Evolutionary conservation across 2,329 filamentous ascomycete genomes (phyloP).

Genomic region (Ophiosphaerella herpotricha): DNA sequence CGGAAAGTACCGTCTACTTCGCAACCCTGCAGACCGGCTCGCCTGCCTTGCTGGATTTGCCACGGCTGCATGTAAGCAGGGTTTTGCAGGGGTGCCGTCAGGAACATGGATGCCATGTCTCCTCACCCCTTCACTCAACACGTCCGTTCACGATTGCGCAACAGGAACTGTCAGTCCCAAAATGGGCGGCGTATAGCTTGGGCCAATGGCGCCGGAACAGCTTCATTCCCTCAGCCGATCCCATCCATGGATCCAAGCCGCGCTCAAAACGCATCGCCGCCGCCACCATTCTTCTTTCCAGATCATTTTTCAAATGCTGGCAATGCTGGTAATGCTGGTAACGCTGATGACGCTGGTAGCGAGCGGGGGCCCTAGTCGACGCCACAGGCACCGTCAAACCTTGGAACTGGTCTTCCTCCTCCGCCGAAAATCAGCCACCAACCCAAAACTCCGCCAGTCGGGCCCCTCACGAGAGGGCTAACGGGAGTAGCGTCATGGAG

Average conservation of each 20-base stretch:
- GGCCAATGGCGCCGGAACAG: background rate
- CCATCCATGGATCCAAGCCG: background rate
- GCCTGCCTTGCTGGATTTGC: slow-evolving; percentile 16
- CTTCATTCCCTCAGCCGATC: background rate
- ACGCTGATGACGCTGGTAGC: slow-evolving; percentile 1
- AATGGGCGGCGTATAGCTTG: background rate
- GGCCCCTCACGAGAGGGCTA: slow-evolving; percentile 1
- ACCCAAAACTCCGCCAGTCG: slow-evolving; percentile 14
- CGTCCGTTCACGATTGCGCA: slow-evolving; percentile 32
- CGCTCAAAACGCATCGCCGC: background rate
- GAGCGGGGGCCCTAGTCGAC: background rate
- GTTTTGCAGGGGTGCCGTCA: slow-evolving; percentile 7
- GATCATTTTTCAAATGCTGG: background rate
- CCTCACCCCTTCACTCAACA: slow-evolving; percentile 7
- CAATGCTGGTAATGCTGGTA: background rate
- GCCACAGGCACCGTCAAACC: slow-evolving; percentile 7
- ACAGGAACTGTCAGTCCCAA: slow-evolving; percentile 7
- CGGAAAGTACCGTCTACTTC: slow-evolving; percentile 6
- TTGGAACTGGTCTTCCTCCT: slow-evolving; percentile 12
- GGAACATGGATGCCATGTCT: slow-evolving; percentile 10
- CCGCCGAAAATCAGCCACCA: slow-evolving; percentile 15
- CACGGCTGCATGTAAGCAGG: slow-evolving; percentile 22
- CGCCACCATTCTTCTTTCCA: background rate
- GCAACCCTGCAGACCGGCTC: slow-evolving; percentile 7
- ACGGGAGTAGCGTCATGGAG: slow-evolving; percentile 9